A percentile compares a stretch with the other conserved stretches of the same genome.
phyloP scores from a whole-genome alignment of 2,329 filamentous ascomycete genomes.

The Lomentospora prolificans region DNA sequence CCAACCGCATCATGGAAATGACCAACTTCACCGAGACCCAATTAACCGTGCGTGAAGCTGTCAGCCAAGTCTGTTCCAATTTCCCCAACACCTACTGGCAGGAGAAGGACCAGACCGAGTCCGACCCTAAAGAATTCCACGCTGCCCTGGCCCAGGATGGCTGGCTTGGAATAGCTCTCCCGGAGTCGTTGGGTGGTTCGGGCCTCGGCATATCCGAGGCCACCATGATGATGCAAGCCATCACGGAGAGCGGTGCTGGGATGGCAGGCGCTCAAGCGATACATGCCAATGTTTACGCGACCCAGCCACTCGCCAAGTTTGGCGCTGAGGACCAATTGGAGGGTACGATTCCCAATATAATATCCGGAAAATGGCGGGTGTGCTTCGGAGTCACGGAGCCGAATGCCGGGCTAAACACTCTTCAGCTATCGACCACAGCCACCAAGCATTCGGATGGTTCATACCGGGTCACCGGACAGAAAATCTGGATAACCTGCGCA shows the following conservation, averaged over 20 bases:
- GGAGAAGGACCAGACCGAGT: slow-evolving; percentile 57
- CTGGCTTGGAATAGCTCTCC: slow-evolving; percentile 73
- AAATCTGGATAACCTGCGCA: slow-evolving; percentile 83
- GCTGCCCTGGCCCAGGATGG: slow-evolving; percentile 63
- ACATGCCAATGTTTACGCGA: slow-evolving; percentile 63
- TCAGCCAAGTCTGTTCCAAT: slow-evolving; percentile 56
- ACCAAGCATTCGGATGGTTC: slow-evolving; percentile 39
- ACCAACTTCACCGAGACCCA: slow-evolving; percentile 65
- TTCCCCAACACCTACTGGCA: slow-evolving; percentile 74
- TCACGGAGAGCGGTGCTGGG: slow-evolving; percentile 67
- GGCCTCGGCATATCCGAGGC: slow-evolving; percentile 73
- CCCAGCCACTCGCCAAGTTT: slow-evolving; percentile 65
- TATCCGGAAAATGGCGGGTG: slow-evolving; percentile 59
- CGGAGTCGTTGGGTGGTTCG: slow-evolving; percentile 63
- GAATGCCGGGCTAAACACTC: slow-evolving; percentile 68
- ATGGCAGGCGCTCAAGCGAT: slow-evolving; percentile 61
- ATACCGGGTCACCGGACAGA: slow-evolving; percentile 66
- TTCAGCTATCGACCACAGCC: slow-evolving; percentile 59
- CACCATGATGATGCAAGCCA: slow-evolving; percentile 80
- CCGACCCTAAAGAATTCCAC: slow-evolving; percentile 68
- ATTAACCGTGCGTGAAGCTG: slow-evolving; percentile 60
- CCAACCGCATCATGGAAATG: slow-evolving; percentile 52
- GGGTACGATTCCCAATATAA: slow-evolving; percentile 58
- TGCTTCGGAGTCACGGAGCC: slow-evolving; percentile 86
- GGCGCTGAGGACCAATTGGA: slow-evolving; percentile 55